Base-by-base conservation (phyloP, 2,329 filamentous ascomycete genomes). In the Fusarium pseudograminearum region DNA sequence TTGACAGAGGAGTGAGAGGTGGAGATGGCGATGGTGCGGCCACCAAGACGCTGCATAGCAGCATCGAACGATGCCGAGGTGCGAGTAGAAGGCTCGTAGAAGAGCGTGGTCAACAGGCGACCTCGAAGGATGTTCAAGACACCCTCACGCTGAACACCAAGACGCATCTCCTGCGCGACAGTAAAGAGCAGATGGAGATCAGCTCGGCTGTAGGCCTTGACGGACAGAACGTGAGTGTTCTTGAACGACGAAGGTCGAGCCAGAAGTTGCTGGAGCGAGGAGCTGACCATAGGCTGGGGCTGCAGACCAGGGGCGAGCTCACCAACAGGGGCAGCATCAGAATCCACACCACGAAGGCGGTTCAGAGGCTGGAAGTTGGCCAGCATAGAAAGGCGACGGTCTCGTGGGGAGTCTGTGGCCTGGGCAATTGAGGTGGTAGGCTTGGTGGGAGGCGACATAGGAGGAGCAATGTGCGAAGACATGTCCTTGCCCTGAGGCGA, bases 31-130 rank as follows among this genome's bases (percentile, higher is more conserved):
- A 99, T 87, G 5, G 92, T 95, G 50, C 93, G 89, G 48, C 96
- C 96, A 73, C 96, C 96, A 7, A 99, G 90, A 54, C 97, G 92
- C 85, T 99, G 97, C 96, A 99, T 99, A 42, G 96, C 96, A 59
- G 95, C 93, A 78, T 99, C 96, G 75, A 99, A 99, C 5, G 96
- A 99, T 38, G 93, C 90, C 15, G 95, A 98, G 7, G 96, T 99
- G 57, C 96, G 89, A 4, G 96, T 99, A 1, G 95, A 98, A 3
- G 96, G 96, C 85, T 99, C 96, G 81, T 94, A 99, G 87, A 99
- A 99, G 83, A 99, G 89, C 4, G 93, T 96, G 82, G 91, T 93
- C 38, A 99, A 87, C 15, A 99, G 89, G 46, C 92, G 90, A 30
- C 94, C 94, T 75, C 92, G 93, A 66, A 99, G 89, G 59, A 97